Conservation (phyloP, 495 filamentous ascomycete species). For the Xylaria sp. region DNA sequence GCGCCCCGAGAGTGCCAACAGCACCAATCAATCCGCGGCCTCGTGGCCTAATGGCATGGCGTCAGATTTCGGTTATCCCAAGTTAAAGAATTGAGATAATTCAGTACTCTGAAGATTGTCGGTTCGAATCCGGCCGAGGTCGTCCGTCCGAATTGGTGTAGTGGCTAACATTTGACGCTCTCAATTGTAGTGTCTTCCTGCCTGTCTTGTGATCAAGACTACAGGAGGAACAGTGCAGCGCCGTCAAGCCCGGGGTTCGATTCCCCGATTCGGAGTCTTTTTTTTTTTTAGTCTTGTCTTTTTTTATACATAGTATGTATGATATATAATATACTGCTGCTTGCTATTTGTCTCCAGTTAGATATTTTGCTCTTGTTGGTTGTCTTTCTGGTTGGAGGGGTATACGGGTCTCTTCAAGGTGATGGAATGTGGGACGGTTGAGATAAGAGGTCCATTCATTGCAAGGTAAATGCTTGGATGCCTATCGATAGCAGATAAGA, state of each 20-base stretch:
- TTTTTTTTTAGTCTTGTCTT: too few relatives aligned
- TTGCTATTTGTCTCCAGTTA: too few relatives aligned
- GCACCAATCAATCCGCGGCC: conserved; percentile 1
- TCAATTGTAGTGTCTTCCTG: conserved; percentile 31
- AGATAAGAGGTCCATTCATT: too few relatives aligned
- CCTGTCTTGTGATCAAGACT: too few relatives aligned
- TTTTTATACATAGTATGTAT: too few relatives aligned
- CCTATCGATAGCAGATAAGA: conserved; percentile 24
- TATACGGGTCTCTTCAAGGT: too few relatives aligned
- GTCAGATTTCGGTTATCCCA: conserved; percentile 28
- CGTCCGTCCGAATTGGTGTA: conserved; percentile 44
- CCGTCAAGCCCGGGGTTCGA: conserved; percentile 49
- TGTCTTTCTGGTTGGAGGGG: neutral
- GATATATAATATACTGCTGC: too few relatives aligned
- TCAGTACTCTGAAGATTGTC: conserved; percentile 28
- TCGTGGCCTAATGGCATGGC: conserved; percentile 31
- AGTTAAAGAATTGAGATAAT: neutral
- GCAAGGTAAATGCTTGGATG: neutral
- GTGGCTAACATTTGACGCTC: conserved; percentile 47
- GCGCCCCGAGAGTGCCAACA: neutral
- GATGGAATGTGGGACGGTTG: too few relatives aligned
- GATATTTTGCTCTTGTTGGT: neutral
- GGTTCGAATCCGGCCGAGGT: conserved; percentile 32
- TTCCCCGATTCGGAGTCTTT: conserved; percentile 46
- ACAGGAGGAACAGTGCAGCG: too few relatives aligned